A percentile compares a stretch with the other conserved stretches of the same genome.
Evolutionary conservation across 2,329 filamentous ascomycete genomes (phyloP).

Genomic region (Geosmithia flava): DNA sequence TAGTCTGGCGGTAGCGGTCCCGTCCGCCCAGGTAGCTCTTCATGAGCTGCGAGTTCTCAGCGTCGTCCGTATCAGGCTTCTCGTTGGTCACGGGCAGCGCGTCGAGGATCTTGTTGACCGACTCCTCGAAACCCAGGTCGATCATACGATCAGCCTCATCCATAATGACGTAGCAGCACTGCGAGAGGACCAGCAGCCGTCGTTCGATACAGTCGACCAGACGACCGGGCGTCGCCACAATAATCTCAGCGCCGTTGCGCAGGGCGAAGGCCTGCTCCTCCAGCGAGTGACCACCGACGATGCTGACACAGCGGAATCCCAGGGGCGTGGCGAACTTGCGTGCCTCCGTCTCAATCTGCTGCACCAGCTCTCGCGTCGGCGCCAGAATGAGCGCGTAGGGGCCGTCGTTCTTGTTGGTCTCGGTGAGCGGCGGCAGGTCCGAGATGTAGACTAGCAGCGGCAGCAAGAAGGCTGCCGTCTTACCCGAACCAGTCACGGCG

Average conservation of each 20-base stretch:
- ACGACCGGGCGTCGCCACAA: conserved; percentile 96
- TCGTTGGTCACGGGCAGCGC: conserved; percentile 86
- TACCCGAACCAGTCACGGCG: conserved; percentile 94
- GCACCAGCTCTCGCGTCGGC: conserved; percentile 90
- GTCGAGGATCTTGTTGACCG: conserved; percentile 93
- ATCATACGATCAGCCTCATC: conserved; percentile 99
- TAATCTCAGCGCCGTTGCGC: conserved; percentile 87
- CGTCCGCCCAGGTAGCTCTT: conserved; percentile 60
- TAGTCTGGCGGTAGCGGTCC: conserved; percentile 85
- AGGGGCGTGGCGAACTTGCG: conserved; percentile 83
- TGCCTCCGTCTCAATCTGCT: conserved; percentile 92
- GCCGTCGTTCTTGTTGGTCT: conserved; percentile 82
- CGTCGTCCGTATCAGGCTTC: conserved; percentile 87
- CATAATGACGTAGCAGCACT: conserved; percentile 98
- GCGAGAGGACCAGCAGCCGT: conserved; percentile 78
- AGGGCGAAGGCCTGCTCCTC: conserved; percentile 89
- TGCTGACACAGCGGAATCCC: conserved; percentile 89
- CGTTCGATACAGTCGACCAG: conserved; percentile 95
- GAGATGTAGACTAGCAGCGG: conserved; percentile 92
- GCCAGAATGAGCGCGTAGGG: conserved; percentile 96
- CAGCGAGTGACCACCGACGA: conserved; percentile 92
- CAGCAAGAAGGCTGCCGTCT: conserved; percentile 89
- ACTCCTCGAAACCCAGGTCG: conserved; percentile 93
- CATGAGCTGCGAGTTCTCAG: conserved; percentile 81
- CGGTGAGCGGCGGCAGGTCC: conserved; percentile 72